Evolutionary conservation across 1,284 basidiomycete genomes (phyloP).

Genomic region (Malassezia obtusa): DNA sequence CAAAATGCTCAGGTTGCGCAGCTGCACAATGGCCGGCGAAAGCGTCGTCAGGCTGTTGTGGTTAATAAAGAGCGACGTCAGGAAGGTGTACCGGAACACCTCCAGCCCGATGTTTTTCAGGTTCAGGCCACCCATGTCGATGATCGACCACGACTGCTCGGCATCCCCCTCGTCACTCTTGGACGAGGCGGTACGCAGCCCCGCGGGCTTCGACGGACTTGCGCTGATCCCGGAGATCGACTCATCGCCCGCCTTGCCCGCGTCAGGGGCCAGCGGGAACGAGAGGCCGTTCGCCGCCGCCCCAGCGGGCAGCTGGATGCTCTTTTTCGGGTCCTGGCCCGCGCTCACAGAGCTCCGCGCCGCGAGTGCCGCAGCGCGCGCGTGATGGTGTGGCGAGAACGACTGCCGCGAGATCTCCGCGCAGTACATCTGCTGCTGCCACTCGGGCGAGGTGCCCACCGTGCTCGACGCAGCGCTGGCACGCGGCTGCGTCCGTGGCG

Average conservation of each 20-base stretch:
- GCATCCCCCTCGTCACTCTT: slow-evolving; percentile 10
- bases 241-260: not conserved
- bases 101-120: slow-evolving; percentile 79
- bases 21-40: slow-evolving; percentile 71
- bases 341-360: slow-evolving; percentile 52
- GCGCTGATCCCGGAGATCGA: slow-evolving; percentile 9
- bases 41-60: slow-evolving; percentile 78
- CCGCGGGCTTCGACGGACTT: slow-evolving; percentile 15
- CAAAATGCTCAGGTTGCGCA: slow-evolving; percentile 77
- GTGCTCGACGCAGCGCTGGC: slow-evolving; percentile 16
- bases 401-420: slow-evolving; percentile 52
- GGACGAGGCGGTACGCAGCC: slow-evolving; percentile 5
- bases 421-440: slow-evolving; percentile 40
- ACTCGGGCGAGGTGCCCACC: slow-evolving; percentile 29
- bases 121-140: slow-evolving; percentile 92
- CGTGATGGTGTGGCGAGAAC: slow-evolving; percentile 54
- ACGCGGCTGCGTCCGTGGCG: not conserved
- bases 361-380: slow-evolving; percentile 54
- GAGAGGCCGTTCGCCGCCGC: slow-evolving; percentile 50
- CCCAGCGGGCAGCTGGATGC: slow-evolving; percentile 34
- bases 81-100: slow-evolving; percentile 81
- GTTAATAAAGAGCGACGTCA: slow-evolving; percentile 91
- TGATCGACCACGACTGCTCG: slow-evolving; percentile 62
- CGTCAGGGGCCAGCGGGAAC: not conserved
- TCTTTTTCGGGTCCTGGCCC: slow-evolving; percentile 51